Conservation (phyloP, 1,284 basidiomycete genomes). For the Ceratobasidium sp. region DNA sequence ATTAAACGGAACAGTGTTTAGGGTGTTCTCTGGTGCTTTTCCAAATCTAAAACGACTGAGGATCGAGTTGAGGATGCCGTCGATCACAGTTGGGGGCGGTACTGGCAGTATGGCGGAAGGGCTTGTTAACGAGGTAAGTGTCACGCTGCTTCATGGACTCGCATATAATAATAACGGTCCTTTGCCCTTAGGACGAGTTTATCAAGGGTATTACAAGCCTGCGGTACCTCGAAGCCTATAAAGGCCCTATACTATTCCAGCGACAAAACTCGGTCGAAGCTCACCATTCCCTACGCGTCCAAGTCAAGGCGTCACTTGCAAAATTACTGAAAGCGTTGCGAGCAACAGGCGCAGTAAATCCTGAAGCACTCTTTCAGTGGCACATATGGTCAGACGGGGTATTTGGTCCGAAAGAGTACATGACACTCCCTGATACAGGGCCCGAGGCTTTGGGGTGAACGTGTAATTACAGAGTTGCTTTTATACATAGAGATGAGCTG, state of each 20-base stretch:
- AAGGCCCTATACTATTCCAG: slow-evolving; percentile 10
- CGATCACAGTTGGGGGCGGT: background rate
- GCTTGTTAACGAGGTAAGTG: background rate
- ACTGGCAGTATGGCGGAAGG: background rate
- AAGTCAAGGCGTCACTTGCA: background rate
- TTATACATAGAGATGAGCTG: too few relatives aligned
- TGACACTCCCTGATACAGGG: background rate
- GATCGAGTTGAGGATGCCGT: background rate
- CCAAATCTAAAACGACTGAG: slow-evolving; percentile 6
- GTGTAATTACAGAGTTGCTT: background rate
- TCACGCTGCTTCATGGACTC: too few relatives aligned
- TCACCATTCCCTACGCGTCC: background rate
- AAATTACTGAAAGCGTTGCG: background rate
- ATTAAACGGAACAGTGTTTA: slow-evolving; percentile 13
- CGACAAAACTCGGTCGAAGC: background rate
- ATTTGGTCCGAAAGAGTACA: slow-evolving; percentile 6
- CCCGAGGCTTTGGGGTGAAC: background rate
- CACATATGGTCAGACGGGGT: slow-evolving; percentile 7
- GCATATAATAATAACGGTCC: background rate
- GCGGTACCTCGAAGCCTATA: background rate
- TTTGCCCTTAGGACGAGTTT: slow-evolving; percentile 9
- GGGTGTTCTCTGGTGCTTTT: slow-evolving; percentile 20
- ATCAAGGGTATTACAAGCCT: slow-evolving; percentile 13
- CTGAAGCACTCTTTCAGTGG: slow-evolving; percentile 11
- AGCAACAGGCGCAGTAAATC: background rate